These are phyloP conservation scores for Verticillium klebahnii DNA, from an alignment of 2,329 filamentous ascomycete genomes.

Conservation along the genomic window DNA sequence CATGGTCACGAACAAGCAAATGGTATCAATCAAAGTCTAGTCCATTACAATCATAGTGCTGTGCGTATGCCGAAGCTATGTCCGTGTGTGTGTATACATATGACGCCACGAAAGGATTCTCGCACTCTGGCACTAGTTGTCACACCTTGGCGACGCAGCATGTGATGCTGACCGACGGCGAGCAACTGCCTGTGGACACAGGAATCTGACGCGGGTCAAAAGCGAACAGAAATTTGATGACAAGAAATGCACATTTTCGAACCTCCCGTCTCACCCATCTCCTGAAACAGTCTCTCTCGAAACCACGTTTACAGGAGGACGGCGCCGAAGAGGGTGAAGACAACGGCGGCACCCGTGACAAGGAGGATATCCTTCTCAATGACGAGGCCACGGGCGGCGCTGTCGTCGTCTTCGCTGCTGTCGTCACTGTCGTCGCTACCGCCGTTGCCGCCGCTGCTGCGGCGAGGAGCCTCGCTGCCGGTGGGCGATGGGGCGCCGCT, in stretches of 20 bases:
- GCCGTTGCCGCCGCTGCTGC: conserved; percentile 25
- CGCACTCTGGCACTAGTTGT: not conserved
- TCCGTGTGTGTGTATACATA: not conserved
- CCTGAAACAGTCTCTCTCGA: not conserved
- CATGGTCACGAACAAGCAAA: not conserved
- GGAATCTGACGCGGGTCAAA: not conserved
- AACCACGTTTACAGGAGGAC: conserved; percentile 29
- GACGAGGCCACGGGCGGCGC: conserved; percentile 21
- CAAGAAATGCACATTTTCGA: not conserved
- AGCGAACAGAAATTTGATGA: too few relatives aligned
- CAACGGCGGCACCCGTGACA: conserved; percentile 26
- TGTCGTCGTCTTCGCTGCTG: conserved; percentile 21
- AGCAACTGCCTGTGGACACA: not conserved
- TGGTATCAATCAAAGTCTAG: not conserved
- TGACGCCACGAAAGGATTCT: not conserved
- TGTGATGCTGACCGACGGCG: not conserved
- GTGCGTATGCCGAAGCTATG: not conserved
- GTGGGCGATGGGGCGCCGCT: conserved; percentile 33
- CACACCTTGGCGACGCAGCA: not conserved
- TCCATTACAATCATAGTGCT: not conserved
- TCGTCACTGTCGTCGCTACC: conserved; percentile 15
- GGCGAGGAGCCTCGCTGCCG: conserved; percentile 23
- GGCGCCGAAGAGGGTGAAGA: conserved; percentile 33
- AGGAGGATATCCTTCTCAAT: conserved; percentile 25
- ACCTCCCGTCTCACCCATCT: not conserved